Conservation (phyloP, 1,284 basidiomycete species). For the Ganoderma leucocontextum region DNA sequence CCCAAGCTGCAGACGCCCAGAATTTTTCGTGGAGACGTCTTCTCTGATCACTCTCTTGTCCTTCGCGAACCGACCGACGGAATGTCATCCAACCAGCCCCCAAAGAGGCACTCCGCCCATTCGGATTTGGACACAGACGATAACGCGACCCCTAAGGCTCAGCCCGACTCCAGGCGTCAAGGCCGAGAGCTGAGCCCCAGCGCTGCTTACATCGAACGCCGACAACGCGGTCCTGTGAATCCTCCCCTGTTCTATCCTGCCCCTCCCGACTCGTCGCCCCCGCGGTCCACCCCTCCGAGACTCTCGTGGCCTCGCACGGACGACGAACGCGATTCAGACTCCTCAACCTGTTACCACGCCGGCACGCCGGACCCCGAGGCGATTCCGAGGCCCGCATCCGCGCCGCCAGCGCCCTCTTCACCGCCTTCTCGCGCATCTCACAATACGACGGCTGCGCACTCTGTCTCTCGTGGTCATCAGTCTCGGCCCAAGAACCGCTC, state of each 20-base stretch:
- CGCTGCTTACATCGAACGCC: not conserved
- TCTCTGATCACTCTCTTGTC: too few species aligned
- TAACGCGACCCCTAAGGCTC: too few species aligned
- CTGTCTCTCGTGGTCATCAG: not conserved
- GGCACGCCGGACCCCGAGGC: not conserved
- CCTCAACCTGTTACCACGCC: not conserved
- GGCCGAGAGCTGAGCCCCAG: not conserved
- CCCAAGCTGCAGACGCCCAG: too few species aligned
- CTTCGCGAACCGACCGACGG: too few species aligned
- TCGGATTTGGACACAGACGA: too few species aligned
- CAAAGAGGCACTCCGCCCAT: too few species aligned
- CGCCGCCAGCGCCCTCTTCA: not conserved
- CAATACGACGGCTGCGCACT: not conserved
- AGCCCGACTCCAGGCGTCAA: too few species aligned
- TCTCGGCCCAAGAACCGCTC: not conserved
- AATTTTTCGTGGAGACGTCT: too few species aligned
- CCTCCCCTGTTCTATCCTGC: not conserved
- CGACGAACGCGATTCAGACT: not conserved
- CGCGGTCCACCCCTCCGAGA: not conserved
- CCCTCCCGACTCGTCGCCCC: not conserved
- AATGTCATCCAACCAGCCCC: too few species aligned
- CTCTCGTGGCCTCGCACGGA: not conserved
- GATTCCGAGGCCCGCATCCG: not conserved
- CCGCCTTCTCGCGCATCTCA: not conserved
- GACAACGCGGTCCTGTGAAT: not conserved